Evolutionary conservation across 2,329 filamentous ascomycete genomes (phyloP), one percentile per base, ranked within the genome.

Genomic region (Venturia pyrina): DNA sequence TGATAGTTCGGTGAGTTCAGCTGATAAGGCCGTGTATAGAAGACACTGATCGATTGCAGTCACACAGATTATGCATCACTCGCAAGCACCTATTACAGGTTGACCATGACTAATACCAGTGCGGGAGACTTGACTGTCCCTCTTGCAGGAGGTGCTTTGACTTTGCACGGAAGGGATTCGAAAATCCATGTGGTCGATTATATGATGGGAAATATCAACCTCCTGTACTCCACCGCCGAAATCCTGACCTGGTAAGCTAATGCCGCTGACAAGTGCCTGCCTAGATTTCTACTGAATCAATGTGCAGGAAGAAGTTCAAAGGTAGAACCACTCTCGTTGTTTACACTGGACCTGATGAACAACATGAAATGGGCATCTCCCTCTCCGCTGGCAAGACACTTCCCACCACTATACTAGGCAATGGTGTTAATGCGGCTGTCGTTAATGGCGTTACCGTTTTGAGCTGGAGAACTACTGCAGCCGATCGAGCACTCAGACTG

Each of bases 181-280:
- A 89, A 82, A 75, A 81, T 89, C 53, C 85, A 88, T 70, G 83
- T 90, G 4, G 85, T 82, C 0, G 86, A 90, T 69, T 90, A 90
- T 67, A 78, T 83, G 15, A 75, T 90, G 60, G 86, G 85, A 0
- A 80, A 82, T n/a, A 75, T 78, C 5, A 83, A 78, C 0, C 71
- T 91, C 19, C 73, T 89, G 0, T 91, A 90, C 74, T 89, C 85
- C 0, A 87, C 88, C 1, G 86, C 86, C 0, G 88, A 91, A 70
- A 83, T 90, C 32, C 83, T 87, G 65, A 87, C 85, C 0, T 87
- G 85, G 72, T 67, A 64, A 24, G 60, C 1, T 5, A 5, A 19
- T 44, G 24, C 32, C 24, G 8, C 32, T 17, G n/a, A 24, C 21
- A 15, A 43, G 4, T 8, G 1, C 21, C 43, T 37, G 32, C 37